Conservation (phyloP, 129 eudicot genomes). For the Centella asiatica region DNA sequence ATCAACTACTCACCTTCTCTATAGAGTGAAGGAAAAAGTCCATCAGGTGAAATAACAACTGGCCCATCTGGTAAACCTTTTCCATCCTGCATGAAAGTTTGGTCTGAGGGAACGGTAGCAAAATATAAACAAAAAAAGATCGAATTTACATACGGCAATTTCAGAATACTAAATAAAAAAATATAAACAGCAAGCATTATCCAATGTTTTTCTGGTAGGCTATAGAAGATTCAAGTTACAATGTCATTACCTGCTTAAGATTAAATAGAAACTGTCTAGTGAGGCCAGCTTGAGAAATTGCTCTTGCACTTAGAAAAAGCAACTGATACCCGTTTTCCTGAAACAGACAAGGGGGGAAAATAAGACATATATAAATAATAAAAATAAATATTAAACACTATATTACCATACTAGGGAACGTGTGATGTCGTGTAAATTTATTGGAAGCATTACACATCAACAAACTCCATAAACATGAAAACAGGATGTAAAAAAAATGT, state of each 20-base stretch:
- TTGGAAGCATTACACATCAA: background rate
- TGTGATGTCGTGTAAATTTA: background rate
- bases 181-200: background rate
- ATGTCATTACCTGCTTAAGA: slow-evolving; percentile 64
- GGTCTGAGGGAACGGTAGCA: slow-evolving; percentile 5
- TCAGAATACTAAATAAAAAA: background rate
- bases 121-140: background rate
- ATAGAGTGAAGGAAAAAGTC: slow-evolving; percentile 91
- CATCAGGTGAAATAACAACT: slow-evolving; percentile 91
- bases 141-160: background rate
- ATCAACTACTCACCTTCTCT: slow-evolving; percentile 67
- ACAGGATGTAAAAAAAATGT: background rate
- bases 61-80: slow-evolving; percentile 97
- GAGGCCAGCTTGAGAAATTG: slow-evolving; percentile 76
- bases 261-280: slow-evolving; percentile 87
- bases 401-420: too few relatives aligned
- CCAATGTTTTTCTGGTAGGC: slow-evolving; percentile 1
- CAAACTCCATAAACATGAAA: background rate
- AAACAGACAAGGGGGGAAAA: slow-evolving; percentile 3
- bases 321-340: slow-evolving; percentile 98
- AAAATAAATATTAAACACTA: too few relatives aligned
- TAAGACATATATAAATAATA: too few relatives aligned
- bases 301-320: slow-evolving; percentile 91
- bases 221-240: slow-evolving; percentile 9
- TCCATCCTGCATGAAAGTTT: slow-evolving; percentile 58